Conservation (phyloP, 2,329 filamentous ascomycete species). For the Colletotrichum abscissum region DNA sequence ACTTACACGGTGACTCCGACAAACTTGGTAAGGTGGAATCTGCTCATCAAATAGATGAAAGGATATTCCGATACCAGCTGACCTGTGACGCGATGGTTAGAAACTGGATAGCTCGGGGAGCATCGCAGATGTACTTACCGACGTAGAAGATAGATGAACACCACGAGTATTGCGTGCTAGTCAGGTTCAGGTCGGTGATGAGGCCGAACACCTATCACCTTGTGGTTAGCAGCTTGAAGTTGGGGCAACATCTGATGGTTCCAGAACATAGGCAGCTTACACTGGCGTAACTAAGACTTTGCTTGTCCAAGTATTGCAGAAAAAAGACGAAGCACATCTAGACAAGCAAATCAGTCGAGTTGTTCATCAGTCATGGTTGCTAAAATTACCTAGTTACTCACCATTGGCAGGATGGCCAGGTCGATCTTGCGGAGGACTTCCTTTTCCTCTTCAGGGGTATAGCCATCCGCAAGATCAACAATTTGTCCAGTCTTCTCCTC, state of each 20-base stretch:
- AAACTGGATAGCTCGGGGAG: fast-evolving
- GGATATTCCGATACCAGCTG: conserved; percentile 60
- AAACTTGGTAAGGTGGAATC: conserved; percentile 60
- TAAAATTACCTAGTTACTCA: conserved; percentile 22
- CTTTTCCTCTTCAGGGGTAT: conserved; percentile 46
- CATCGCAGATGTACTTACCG: conserved; percentile 44
- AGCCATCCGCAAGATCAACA: conserved; percentile 35
- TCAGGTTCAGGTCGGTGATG: conserved; percentile 56
- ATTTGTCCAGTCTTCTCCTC: conserved; percentile 37
- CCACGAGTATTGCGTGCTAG: conserved; percentile 60
- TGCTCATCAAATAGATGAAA: conserved; percentile 62
- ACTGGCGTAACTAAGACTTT: conserved; percentile 59
- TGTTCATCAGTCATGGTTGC: neutral
- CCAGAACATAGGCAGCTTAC: conserved; percentile 9
- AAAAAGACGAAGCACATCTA: conserved; percentile 56
- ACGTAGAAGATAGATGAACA: conserved; percentile 48
- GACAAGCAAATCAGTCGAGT: neutral
- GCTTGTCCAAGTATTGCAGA: conserved; percentile 59
- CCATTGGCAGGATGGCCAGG: conserved; percentile 44
- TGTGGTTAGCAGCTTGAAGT: neutral
- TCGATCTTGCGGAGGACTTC: conserved; percentile 47
- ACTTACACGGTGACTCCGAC: conserved; percentile 58
- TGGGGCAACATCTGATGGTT: neutral
- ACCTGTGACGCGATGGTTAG: conserved; percentile 33
- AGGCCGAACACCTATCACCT: conserved; percentile 53